Base-by-base conservation (phyloP, 768 basidiomycete species). In the Tephrocybe sp. region DNA sequence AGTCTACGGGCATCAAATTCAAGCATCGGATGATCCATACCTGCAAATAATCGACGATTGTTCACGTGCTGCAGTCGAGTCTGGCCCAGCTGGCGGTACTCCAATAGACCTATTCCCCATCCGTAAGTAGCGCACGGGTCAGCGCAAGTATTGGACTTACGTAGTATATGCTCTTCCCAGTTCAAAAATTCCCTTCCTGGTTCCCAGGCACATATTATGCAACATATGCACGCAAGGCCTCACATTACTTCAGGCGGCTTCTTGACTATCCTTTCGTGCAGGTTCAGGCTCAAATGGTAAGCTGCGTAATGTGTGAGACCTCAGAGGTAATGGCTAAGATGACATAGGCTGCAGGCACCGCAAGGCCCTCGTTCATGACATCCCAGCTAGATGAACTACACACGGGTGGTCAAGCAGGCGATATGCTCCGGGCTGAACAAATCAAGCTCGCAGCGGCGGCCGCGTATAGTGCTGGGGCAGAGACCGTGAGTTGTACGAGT, bases 391-490 rank as follows among this genome's bases (percentile, higher is more conserved):
- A 36, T 5, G 28, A 7, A 2, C 20, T 48, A 42, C 38, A 42
- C 14, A n/a, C 20, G 9, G 28, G 33, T 17, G 58, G 54, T 11
- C 33, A 32, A n/a, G 20, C 25, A 10, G 26, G 23, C 11, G 30
- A 30, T 8, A 11, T 24, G 12, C 15, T 11, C 2, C 5, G 4
- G 34, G 32, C 51, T 11, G 49, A 58, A 3, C 57, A 57, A 23
- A 34, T 65, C 12, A 56, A 56, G 26, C 61, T 49, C 11, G 47
- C 38, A n/a, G 55, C 58, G 1, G 62, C 53, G 15, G 34, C 56
- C 8, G 50, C 61, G 28, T 62, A 55, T 37, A 44, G 58, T 44
- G 69, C 62, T 20, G 73, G 68, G 20, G 64, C 64, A 7, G 68
- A 70, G 51, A 73, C 74, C 36, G 73, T 74, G 40, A 23, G 48